Base-by-base conservation (phyloP, 495 filamentous ascomycete species). In the Cercophora scortea region DNA sequence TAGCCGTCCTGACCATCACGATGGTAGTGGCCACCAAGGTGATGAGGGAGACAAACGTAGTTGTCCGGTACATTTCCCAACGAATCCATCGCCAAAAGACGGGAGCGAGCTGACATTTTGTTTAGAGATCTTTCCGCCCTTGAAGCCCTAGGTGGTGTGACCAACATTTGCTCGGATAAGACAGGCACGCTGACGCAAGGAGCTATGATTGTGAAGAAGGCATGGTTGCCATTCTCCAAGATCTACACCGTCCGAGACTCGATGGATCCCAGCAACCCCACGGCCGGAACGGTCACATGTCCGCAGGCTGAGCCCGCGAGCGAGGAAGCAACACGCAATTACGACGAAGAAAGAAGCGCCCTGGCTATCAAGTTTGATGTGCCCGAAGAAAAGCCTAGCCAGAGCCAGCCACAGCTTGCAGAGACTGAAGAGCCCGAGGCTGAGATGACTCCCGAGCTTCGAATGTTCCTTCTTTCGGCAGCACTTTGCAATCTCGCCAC, bases 121-220 rank as follows among this genome's bases (percentile, higher is more conserved):
- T 2, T 33, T n/a, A 61, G 47, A 52, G 71, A 88, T 56, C 72
- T 91, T 18, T 85, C 84, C 48, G 87, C 88, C 8, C 77, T 93
- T 16, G 88, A 93, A 64, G 88, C 88, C 1, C 80, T 93, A 12
- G 89, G 88, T 11, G 88, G 87, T 38, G 85, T 92, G 36, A 90
- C 87, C 49, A 90, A 91, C 59, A 92, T 93, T 57, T 93, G 88
- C 65, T 90, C 87, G 8, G 88, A 93, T 66, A 93, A 93, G 62
- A 93, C 88, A 3, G 88, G 88, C 4, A 93, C 89, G 0, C 71
- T 93, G 16, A 93, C 88, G 0, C 81, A 86, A 60, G 84, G 84
- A n/a, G 71, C 83, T 61, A 76, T 90, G 87, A 84, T 92, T 11
- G 82, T 88, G 13, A 81, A 84, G 53, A 86, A 88, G 57, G 87